A percentile compares a stretch with the other conserved stretches of the same genome.
Evolutionary conservation across 352 stramenopile genomes (phyloP).

Genomic region (Pythium folliculosum): DNA sequence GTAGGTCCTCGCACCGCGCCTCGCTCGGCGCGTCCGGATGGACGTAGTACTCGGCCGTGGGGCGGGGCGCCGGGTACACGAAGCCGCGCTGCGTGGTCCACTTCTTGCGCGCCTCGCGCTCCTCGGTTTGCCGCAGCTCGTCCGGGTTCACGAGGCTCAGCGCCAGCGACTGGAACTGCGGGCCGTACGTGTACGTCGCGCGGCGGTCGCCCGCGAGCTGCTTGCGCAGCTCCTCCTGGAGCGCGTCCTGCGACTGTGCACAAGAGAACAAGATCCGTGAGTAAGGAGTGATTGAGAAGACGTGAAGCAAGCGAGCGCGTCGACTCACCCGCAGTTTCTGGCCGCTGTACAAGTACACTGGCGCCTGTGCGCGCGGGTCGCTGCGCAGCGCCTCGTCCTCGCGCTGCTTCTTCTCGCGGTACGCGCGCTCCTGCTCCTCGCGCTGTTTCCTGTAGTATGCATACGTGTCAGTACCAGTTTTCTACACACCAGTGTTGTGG

Average conservation of each 20-base stretch:
- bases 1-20: slow-evolving; percentile 82
- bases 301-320: background rate
- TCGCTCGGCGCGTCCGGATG: slow-evolving; percentile 72
- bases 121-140: slow-evolving; percentile 51
- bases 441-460: slow-evolving; percentile 34
- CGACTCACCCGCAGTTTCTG: slow-evolving; percentile 86
- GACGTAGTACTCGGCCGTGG: slow-evolving; percentile 68
- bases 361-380: slow-evolving; percentile 4
- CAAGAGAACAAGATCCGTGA: background rate
- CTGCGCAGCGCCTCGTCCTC: slow-evolving; percentile 27
- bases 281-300: background rate
- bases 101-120: slow-evolving; percentile 45
- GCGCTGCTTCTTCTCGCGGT: slow-evolving; percentile 44
- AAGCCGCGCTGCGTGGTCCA: slow-evolving; percentile 90
- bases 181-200: slow-evolving; percentile 86
- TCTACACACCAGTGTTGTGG: too few species aligned
- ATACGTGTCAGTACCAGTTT: too few species aligned
- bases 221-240: slow-evolving; percentile 79
- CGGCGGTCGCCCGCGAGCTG: slow-evolving; percentile 52
- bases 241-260: slow-evolving; percentile 71
- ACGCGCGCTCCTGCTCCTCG: slow-evolving; percentile 35
- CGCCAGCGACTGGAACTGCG: slow-evolving; percentile 86
- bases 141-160: slow-evolving; percentile 80
- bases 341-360: slow-evolving; percentile 86
- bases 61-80: slow-evolving; percentile 77